Base-by-base conservation (phyloP, 768 basidiomycete genomes). In the Lyophyllum atratum region DNA sequence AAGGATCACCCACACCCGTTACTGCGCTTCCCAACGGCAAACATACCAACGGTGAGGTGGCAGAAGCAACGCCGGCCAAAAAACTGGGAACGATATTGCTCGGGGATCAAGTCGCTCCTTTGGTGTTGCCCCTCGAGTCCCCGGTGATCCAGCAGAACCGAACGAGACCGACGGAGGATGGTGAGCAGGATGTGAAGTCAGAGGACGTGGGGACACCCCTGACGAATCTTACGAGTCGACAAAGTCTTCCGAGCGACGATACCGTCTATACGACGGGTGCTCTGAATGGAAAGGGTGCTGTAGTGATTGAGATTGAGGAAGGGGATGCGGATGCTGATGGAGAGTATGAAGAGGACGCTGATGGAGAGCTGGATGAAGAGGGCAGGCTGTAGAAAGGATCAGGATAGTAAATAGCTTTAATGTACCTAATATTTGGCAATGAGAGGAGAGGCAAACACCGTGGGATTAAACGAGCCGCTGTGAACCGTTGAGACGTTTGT, bases 221-320 rank as follows among this genome's bases (percentile, higher is more conserved):
- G 45, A 81, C 76, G 28, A 76, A 66, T 19, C 67, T 79, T 44
- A 84, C 81, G 48, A 82, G 80, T 60, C 74, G 75, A 56, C 82
- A 81, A 64, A 86, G 85, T 59, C 73, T 77, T 55, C 81, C 82
- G 28, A 85, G 80, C 63, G 87, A 87, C 58, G 82, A 82, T 52
- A 85, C 82, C 9, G 73, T 85, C 40, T 75, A 76, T 45, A 76
- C 72, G 15, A 59, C 66, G 12, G 67, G 69, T 52, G 63, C 62
- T 52, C 33, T 25, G 21, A 49, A 61, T 15, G 56, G 40, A 14
- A 63, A 58, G 28, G 43, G 40, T 34, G 17, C 19, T 49, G 42
- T 49, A 46, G 51, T 52, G 64, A 63, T 69, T 28, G 71, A 64
- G 40, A 55, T 52, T 42, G 60, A 57, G 15, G 71, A 73, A 49